Evolutionary conservation across 805 yeast genomes (phyloP).

Genomic region (Teunomyces gatunensis): DNA sequence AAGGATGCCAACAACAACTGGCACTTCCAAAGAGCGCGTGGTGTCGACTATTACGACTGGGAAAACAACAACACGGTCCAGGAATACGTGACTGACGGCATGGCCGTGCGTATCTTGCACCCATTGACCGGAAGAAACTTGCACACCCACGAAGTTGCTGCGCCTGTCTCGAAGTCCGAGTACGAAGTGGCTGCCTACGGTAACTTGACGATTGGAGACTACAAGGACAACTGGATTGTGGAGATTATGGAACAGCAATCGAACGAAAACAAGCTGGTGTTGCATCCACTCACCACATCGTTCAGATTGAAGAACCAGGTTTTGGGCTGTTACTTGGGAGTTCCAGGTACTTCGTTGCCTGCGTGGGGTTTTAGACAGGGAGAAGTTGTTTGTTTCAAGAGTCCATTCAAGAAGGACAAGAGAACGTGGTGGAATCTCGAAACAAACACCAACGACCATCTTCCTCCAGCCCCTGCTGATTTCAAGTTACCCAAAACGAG

Average conservation of each 20-base stretch:
- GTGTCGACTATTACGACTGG: slow-evolving; percentile 29
- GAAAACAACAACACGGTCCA: slow-evolving; percentile 26
- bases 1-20: slow-evolving; percentile 46
- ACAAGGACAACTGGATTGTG: slow-evolving; percentile 73
- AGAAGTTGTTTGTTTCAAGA: slow-evolving; percentile 79
- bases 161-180: slow-evolving; percentile 55
- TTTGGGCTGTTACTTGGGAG: slow-evolving; percentile 81
- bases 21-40: slow-evolving; percentile 49
- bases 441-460: slow-evolving; percentile 55
- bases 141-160: slow-evolving; percentile 67
- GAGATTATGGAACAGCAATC: slow-evolving; percentile 64
- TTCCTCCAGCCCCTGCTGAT: slow-evolving; percentile 59
- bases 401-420: slow-evolving; percentile 70
- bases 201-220: slow-evolving; percentile 59
- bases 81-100: slow-evolving; percentile 54
- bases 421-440: slow-evolving; percentile 90
- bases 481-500: slow-evolving; percentile 71
- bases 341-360: slow-evolving; percentile 79
- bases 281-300: slow-evolving; percentile 83
- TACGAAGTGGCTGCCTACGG: slow-evolving; percentile 77
- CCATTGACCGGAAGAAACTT: slow-evolving; percentile 61
- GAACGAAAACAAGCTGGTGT: slow-evolving; percentile 46
- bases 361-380: slow-evolving; percentile 98
- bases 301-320: slow-evolving; percentile 69
- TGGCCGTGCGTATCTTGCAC: slow-evolving; percentile 61